Base-by-base conservation (phyloP, 2,329 filamentous ascomycete genomes). In the Penicillium thymicola region DNA sequence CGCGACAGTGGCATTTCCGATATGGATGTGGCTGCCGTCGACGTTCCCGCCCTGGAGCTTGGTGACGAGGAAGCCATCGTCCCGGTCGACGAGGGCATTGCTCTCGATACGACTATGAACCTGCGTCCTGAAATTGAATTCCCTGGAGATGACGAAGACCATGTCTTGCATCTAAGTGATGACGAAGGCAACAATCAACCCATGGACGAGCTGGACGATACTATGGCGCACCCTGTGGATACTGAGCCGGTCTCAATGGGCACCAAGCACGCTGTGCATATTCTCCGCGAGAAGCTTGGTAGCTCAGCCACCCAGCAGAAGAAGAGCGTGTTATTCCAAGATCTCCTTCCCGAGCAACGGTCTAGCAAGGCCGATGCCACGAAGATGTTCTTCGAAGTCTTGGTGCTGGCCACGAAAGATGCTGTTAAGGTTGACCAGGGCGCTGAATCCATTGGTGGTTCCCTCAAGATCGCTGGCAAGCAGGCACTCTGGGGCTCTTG, bases 311-410 rank as follows among this genome's bases (percentile, higher is more conserved):
- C 90, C 32, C 87, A 89, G 75, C 86, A 92, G 67, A 89, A 88
- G 73, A 89, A 89, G 72, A 85, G 85, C 13, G 91, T 96, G 3
- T 81, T 95, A 3, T 97, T 99, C 81, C 93, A 97, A 68, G 89
- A 96, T 56, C 82, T 99, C 46, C 82, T 97, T 34, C 94, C 94
- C 0, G 90, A 96, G 75, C 78, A 82, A 62, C 84, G 83, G 59
- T 93, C 93, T 0, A 91, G 84, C 63, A 90, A 90, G 74, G 89
- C 89, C 9, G 94, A 97, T 67, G 94, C 94, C 0, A 99, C 94
- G 42, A 97, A 97, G 82, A 97, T 99, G 92, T 99, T 99, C 79
- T 99, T 99, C 68, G 94, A 99, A 77, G 88, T 94, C 53, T 81
- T 99, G 25, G 94, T 99, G 3, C 82, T 99, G 45, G 94, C 93